Evolutionary conservation across 352 stramenopile genomes (phyloP).

Genomic region (Phytophthora pistaciae): DNA sequence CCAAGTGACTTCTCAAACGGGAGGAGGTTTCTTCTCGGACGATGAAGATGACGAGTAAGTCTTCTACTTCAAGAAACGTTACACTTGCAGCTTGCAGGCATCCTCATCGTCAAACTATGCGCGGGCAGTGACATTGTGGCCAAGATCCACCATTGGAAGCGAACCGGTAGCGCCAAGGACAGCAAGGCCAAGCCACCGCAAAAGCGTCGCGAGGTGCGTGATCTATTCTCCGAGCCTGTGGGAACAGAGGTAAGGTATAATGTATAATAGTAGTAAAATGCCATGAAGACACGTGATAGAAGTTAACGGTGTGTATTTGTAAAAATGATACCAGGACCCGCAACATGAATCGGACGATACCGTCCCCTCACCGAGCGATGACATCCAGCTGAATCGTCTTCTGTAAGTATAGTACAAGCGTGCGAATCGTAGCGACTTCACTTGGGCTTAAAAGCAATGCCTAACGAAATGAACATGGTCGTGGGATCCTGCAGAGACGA

Average conservation of each 20-base stretch:
- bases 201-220: conserved; percentile 8
- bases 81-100: background rate
- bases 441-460: no score
- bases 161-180: conserved; percentile 6
- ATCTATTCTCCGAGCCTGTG: conserved; percentile 9
- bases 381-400: conserved; percentile 51
- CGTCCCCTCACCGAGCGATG: conserved; percentile 9
- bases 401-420: conserved; percentile 29
- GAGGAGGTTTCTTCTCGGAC: conserved; percentile 35
- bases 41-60: conserved; percentile 41
- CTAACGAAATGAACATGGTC: background rate
- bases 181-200: conserved; percentile 14
- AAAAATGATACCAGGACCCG: background rate
- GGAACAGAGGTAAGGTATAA: conserved; percentile 4
- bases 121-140: conserved; percentile 28
- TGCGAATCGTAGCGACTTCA: background rate
- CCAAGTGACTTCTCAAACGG: background rate
- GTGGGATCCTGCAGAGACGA: conserved; percentile 42
- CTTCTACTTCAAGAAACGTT: background rate
- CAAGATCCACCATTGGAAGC: conserved; percentile 32
- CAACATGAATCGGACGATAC: conserved; percentile 2
- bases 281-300: background rate
- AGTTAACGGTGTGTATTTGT: background rate
- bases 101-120: background rate
- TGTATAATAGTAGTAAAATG: background rate